These are phyloP conservation scores for Linnemannia elongata DNA, from an alignment of 192 early-diverging fungal genomes.

Conservation along the genomic window DNA sequence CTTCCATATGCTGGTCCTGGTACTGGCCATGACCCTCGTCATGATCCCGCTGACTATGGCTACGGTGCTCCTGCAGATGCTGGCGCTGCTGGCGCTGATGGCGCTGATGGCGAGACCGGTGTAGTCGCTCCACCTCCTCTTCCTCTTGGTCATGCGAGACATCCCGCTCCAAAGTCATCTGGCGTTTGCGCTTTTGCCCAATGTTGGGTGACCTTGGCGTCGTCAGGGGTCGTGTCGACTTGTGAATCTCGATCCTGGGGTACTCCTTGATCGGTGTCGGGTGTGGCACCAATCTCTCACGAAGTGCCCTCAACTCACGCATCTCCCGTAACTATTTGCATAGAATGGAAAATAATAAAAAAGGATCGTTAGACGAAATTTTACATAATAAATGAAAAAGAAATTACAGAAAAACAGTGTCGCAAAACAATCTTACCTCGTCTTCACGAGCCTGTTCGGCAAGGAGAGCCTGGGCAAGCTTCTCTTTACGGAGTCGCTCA, in stretches of 20 bases:
- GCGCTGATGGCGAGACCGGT: neutral
- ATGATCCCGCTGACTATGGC: neutral
- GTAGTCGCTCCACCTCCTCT: neutral
- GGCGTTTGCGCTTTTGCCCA: conserved; percentile 48
- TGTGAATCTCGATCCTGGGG: conserved; percentile 45
- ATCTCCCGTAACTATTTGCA: neutral
- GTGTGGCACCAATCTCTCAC: conserved; percentile 24
- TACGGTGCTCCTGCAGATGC: neutral
- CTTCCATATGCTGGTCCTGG: neutral
- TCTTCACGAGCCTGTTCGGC: conserved; percentile 44
- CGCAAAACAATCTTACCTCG: conserved; percentile 23
- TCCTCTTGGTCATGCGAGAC: neutral
- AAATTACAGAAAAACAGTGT: neutral
- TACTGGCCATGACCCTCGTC: neutral
- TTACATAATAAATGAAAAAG: neutral
- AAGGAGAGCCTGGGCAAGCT: conserved; percentile 25
- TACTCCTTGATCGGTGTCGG: conserved; percentile 44
- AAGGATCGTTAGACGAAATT: neutral
- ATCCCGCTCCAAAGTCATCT: conserved; percentile 28
- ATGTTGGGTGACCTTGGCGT: conserved; percentile 38
- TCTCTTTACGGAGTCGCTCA: conserved; percentile 30
- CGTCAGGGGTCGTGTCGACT: conserved; percentile 31
- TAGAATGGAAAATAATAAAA: neutral
- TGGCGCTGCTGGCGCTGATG: neutral
- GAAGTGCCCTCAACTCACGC: conserved; percentile 27